Evolutionary conservation across 805 yeast genomes (phyloP), one percentile per base, ranked within the genome.

Genomic region (Candida sakaeoensis): DNA sequence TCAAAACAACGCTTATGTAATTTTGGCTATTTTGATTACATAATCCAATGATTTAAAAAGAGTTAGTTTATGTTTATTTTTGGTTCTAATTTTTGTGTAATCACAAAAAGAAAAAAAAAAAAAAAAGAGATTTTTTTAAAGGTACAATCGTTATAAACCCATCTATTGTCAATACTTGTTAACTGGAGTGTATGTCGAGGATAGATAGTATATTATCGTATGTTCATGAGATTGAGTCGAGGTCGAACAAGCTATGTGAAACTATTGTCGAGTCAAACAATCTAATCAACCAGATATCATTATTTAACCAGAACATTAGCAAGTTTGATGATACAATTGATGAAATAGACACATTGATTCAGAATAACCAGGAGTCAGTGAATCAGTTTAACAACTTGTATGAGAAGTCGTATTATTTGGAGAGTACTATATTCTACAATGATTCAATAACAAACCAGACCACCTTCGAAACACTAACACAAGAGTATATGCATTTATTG

Each of bases 401-500:
- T 27, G 64, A 60, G 32, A 63, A 57, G 50, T 48, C 63, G 4
- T 54, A 54, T 37, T 55, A 58, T 37, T 53, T 68, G 24, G 72
- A 68, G 45, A 53, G 64, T 10, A 60, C 54, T 41, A 37, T 66
- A 35, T 51, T 47, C 22, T 25, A 50, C 16, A 65, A 64, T 39
- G 72, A 67, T 46, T 28, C 32, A 13, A 41, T 55, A 23, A 61
- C 70, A 39, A 42, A 61, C 44, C 57, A 52, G 34, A 55, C 59
- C 15, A 51, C 60, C 4, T 58, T 57, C 43, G 57, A 53, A 33
- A 61, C 53, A 33, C 47, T 68, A 35, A 40, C 48, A 19, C 44
- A 40, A 21, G 72, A 68, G 44, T 65, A 52, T 45, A 42, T 48
- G 8, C 47, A 45, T 35, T 47, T 67, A 26, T 47, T 58, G 41